Evolutionary conservation across 306 rosid species (phyloP), one percentile per base, ranked within the genome.

Genomic region (Crataegus laevigata): DNA sequence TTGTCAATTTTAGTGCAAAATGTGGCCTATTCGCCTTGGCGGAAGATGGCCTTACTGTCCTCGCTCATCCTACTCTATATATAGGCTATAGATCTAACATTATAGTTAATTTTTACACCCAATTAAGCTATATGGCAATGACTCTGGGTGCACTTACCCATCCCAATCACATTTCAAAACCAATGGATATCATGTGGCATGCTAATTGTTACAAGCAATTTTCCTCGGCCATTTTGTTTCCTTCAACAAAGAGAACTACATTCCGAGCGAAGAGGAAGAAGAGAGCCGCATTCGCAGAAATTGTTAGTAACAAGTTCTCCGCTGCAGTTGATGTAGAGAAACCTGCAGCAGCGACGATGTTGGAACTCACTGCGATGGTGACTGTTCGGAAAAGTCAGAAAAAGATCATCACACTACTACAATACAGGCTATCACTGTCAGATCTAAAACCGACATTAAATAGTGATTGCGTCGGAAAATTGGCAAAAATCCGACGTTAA

Each of bases 181-280:
- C n/a, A 15, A 5, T 50, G 21, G 17, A 54, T 38, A 9, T 38
- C 43, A 38, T 38, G 43, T 38, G 43, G 43, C 43, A 38, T 38
- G 43, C 43, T 54, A 54, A 8, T 29, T 5, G 11, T 36, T 2
- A 21, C 4, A 65, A 36, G 8, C 63, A 18, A 50, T 22, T 58
- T 22, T 58, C 76, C 45, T 19, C 58, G 8, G 19, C 29, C n/a
- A 5, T 13, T 47, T 69, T 47, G 1, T 57, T 66, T 10, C 10
- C 38, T 32, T 51, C 76, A 9, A 11, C 59, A 22, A 18, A 17
- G 18, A 61, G 26, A 78, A 69, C 18, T 40, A 64, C 1, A 32
- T 66, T 30, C 8, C 59, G 26, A 72, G 25, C 42, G 76, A 72
- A 73, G 61, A 54, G n/a, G 45, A 70, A 70, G 62, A 70, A n/a